Percentiles rank a stretch among this genome's conserved stretches.
phyloP scores from a whole-genome alignment of 2,329 filamentous ascomycete species.

The Raffaelea deltoideospora region DNA sequence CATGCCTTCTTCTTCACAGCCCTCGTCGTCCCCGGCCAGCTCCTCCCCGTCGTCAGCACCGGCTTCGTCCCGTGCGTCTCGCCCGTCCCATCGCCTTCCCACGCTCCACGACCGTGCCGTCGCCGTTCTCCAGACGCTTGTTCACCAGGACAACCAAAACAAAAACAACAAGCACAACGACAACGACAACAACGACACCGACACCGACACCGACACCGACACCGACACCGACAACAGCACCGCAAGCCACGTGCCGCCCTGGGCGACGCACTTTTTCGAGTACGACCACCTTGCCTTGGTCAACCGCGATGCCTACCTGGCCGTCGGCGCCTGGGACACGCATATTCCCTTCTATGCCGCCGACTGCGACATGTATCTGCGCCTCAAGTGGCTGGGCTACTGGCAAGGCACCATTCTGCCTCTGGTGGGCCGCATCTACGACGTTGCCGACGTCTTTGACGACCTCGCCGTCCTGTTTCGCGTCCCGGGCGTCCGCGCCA shows the following conservation, averaged over 20 bases:
- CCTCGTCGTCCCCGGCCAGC: too few species aligned
- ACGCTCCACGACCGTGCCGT: slow-evolving; percentile 10
- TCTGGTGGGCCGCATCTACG: slow-evolving; percentile 25
- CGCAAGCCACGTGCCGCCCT: slow-evolving; percentile 18
- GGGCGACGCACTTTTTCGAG: slow-evolving; percentile 39
- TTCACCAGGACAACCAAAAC: too few species aligned
- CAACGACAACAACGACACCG: too few species aligned
- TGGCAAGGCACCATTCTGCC: slow-evolving; percentile 19
- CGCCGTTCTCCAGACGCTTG: slow-evolving; percentile 24
- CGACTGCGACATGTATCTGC: slow-evolving; percentile 39
- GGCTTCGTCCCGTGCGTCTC: too few species aligned
- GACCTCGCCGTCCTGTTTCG: slow-evolving; percentile 30
- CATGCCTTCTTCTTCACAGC: too few species aligned
- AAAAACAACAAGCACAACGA: too few species aligned
- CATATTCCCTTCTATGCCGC: slow-evolving; percentile 42
- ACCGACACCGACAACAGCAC: slow-evolving; percentile 16
- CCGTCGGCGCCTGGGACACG: slow-evolving; percentile 40
- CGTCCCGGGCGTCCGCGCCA: slow-evolving; percentile 17
- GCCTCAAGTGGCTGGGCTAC: slow-evolving; percentile 30
- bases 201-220: too few species aligned
- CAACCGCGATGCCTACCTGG: slow-evolving; percentile 34
- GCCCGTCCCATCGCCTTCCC: too few species aligned
- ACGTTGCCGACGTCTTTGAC: slow-evolving; percentile 28
- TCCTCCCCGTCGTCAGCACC: too few species aligned
- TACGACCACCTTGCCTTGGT: slow-evolving; percentile 44